A percentile compares a stretch with the other conserved stretches of the same genome.
Conservation (phyloP, 2,329 filamentous ascomycete genomes). For the Truncatella angustata region DNA sequence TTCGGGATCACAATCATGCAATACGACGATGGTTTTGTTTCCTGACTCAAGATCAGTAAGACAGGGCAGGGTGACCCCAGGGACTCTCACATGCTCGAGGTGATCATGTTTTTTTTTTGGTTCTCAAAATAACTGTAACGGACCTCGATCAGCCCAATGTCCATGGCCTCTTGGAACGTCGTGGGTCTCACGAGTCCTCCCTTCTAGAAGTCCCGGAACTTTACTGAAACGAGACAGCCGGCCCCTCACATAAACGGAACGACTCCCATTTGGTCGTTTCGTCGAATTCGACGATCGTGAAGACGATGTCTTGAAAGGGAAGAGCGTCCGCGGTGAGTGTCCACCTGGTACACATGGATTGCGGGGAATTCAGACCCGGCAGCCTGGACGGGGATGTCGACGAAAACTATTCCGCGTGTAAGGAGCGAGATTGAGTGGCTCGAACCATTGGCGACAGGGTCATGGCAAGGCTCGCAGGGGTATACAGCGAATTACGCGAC, state of each 20-base stretch:
- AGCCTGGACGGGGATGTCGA: slow-evolving; percentile 1
- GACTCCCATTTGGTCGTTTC: background rate
- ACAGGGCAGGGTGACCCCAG: too few species aligned
- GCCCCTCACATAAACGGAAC: background rate
- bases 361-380: slow-evolving; percentile 3
- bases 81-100: too few species aligned
- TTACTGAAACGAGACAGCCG: slow-evolving; percentile 4
- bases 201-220: background rate
- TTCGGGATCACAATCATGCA: too few species aligned
- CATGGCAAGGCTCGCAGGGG: too few species aligned
- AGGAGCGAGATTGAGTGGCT: background rate
- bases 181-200: background rate
- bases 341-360: background rate
- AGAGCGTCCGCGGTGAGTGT: background rate
- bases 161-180: background rate
- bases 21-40: too few species aligned
- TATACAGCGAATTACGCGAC: background rate
- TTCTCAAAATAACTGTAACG: background rate
- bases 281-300: background rate
- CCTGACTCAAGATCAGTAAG: too few species aligned
- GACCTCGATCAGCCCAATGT: background rate
- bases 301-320: background rate
- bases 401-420: slow-evolving; percentile 6
- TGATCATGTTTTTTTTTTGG: too few species aligned
- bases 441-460: background rate